A percentile compares a stretch with the other conserved stretches of the same genome.
Conservation (phyloP, 257 asterid genomes). For the Scutellaria barbata region DNA sequence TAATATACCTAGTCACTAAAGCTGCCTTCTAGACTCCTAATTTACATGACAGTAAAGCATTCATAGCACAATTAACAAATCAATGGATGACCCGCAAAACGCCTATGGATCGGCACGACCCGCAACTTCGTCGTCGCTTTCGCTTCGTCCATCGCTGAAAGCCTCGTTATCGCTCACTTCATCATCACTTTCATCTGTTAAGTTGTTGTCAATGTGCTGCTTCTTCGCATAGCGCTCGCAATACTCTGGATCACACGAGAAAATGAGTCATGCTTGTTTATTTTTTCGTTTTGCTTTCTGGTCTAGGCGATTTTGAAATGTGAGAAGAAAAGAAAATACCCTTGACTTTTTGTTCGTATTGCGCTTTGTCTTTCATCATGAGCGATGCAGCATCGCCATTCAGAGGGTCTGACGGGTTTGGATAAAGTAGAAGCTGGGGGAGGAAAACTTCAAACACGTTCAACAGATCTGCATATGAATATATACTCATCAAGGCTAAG, state of each 20-base stretch:
- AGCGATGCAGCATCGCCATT: constrained; percentile 97
- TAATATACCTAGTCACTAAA: constrained; percentile 34
- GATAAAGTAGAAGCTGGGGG: constrained; percentile 92
- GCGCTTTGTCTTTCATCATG: constrained; percentile 80
- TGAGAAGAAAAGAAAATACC: constrained; percentile 45
- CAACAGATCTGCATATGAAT: constrained; percentile 68
- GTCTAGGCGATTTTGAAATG: no score
- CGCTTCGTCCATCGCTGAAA: constrained; percentile 61
- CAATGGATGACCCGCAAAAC: not conserved
- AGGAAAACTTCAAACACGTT: constrained; percentile 95
- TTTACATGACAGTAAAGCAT: constrained; percentile 37
- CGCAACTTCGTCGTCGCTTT: constrained; percentile 64
- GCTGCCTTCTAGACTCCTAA: constrained; percentile 36
- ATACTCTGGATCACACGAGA: constrained; percentile 53
- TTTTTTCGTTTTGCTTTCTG: no score
- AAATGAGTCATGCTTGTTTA: not conserved
- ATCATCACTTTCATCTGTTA: constrained; percentile 48
- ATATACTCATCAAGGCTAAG: constrained; percentile 14
- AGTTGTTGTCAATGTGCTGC: constrained; percentile 49
- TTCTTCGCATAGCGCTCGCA: constrained; percentile 85
- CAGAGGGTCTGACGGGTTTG: constrained; percentile 86
- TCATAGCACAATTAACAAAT: constrained; percentile 40
- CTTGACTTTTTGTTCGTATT: constrained; percentile 83
- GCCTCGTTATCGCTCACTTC: constrained; percentile 69
- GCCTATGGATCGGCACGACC: constrained; percentile 65